Conservation (phyloP, 2,329 filamentous ascomycete genomes). For the Escovopsis sp. region DNA sequence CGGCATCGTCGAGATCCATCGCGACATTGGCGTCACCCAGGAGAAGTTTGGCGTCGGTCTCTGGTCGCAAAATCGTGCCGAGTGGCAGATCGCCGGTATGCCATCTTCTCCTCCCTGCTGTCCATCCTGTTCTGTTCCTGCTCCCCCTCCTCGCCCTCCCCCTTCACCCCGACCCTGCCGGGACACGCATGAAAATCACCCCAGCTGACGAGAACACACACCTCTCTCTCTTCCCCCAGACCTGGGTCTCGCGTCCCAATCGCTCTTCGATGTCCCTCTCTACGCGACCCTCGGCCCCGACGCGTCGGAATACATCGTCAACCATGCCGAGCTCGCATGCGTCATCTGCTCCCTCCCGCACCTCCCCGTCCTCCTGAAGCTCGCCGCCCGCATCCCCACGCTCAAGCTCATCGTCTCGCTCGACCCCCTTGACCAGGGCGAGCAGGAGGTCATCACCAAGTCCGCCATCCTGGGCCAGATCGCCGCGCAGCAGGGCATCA, state of each 20-base stretch:
- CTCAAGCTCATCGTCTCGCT: conserved; percentile 81
- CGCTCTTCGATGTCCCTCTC: conserved; percentile 78
- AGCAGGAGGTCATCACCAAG: conserved; percentile 65
- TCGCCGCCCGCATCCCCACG: conserved; percentile 58
- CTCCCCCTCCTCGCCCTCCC: too few relatives aligned
- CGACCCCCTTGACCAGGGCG: conserved; percentile 68
- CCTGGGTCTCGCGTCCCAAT: conserved; percentile 73
- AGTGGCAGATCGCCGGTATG: conserved; percentile 70
- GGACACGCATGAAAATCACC: too few relatives aligned
- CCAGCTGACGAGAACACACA: not conserved
- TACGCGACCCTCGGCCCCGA: conserved; percentile 93
- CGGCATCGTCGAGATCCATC: conserved; percentile 70
- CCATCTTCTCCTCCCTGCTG: too few relatives aligned
- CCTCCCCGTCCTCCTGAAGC: conserved; percentile 65
- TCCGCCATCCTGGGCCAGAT: conserved; percentile 59
- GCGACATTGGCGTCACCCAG: conserved; percentile 45
- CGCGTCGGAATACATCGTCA: conserved; percentile 88
- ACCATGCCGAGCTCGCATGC: conserved; percentile 63
- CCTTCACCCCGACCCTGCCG: too few relatives aligned
- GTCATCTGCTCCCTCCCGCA: conserved; percentile 69
- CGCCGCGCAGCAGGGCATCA: conserved; percentile 57
- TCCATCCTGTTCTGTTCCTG: too few relatives aligned
- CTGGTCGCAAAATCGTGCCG: conserved; percentile 73
- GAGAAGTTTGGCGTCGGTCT: conserved; percentile 62
- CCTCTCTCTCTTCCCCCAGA: conserved; percentile 33